Base-by-base conservation (phyloP, 1,284 basidiomycete species). In the Pseudozyma tsukubaensis region DNA sequence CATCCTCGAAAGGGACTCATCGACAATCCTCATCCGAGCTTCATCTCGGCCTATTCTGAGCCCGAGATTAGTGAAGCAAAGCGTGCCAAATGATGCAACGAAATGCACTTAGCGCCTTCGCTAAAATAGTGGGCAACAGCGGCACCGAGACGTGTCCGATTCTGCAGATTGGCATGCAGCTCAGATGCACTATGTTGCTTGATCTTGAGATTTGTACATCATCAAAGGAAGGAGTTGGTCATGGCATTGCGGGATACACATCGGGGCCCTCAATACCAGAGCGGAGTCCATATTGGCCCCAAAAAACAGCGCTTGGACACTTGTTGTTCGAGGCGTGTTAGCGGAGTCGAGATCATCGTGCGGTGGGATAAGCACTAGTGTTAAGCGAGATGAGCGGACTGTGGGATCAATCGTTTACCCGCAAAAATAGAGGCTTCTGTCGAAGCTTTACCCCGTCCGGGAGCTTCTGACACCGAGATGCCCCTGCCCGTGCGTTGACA, bases 271-370 rank as follows among this genome's bases (percentile, higher is more conserved):
- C 16, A 16, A 11, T 29, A 13, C 16, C 16, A 3, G 16, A n/a
- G 47, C 29, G 47, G 47, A 48, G 47, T 48, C 32, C 12, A 32
- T 16, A 2, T 14, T 6, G 5, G 24, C 29, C 32, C 29, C 11
- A 34, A 32, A 12, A 50, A 34, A 50, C 35, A 37, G 32, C 9
- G 29, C 32, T 11, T 37, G 9, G 11, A n/a, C 13, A 13, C 35
- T 50, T 18, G 44, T 18, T 21, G 32, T 35, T 13, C 6, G 18
- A 7, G 43, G 44, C 14, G 57, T 59, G 57, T 51, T 47, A 52
- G 42, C 50, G 57, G 57, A 59, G 50, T 59, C 51, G 56, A n/a
- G 32, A 43, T 50, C 48, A 24, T 49, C 39, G 48, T 58, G 57
- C 35, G 56, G 50, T 40, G 45, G 39, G n/a, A 36, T 21, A 29